Evolutionary conservation across 768 basidiomycete species (phyloP), one percentile per base, ranked within the genome.

Genomic region (Paxillus ammoniavirescens): DNA sequence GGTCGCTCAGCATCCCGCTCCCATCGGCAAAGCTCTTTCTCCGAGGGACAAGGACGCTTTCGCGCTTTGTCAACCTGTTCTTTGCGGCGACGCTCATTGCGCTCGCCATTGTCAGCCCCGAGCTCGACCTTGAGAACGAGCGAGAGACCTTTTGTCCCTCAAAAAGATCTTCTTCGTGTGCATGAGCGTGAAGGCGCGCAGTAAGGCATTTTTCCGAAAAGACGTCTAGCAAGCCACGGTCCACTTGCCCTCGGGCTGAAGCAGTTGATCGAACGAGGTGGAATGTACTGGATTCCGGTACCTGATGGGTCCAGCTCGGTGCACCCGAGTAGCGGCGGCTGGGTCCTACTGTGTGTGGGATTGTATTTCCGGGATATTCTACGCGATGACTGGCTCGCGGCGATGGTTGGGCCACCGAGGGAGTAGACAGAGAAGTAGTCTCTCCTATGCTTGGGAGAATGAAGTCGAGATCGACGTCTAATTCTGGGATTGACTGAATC

Each of bases 141-240:
- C 74, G 71, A 42, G 73, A 67, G 52, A 73, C 69, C 60, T 72
- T 78, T 37, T 79, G 77, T 17, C 75, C 74, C 61, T 81, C 79
- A 68, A 87, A 86, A 48, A 89, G 72, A 54, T 82, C 81, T 61
- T 83, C 81, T 50, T 86, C 85, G 52, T 79, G 82, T 38, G 77
- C 75, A 50, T 75, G 79, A 8, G 86, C 86, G 49, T 86, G 78
- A 44, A 78, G 80, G 41, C 94, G 81, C 14, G 86, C 88, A 2
- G 81, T 77, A 26, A 86, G 70, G 57, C 89, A 88, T 21, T 77
- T 75, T 54, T 87, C 83, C 10, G 92, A 93, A 60, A 88, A 83
- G 53, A 97, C 83, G 63, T 96, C 94, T 43, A 81, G 77, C 15
- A 98, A 73, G 10, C 84, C 84, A 42, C 86, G 81, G 61, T 96